Evolutionary conservation across 306 rosid genomes (phyloP), one percentile per base, ranked within the genome.

Genomic region (Sicyos baderoa): DNA sequence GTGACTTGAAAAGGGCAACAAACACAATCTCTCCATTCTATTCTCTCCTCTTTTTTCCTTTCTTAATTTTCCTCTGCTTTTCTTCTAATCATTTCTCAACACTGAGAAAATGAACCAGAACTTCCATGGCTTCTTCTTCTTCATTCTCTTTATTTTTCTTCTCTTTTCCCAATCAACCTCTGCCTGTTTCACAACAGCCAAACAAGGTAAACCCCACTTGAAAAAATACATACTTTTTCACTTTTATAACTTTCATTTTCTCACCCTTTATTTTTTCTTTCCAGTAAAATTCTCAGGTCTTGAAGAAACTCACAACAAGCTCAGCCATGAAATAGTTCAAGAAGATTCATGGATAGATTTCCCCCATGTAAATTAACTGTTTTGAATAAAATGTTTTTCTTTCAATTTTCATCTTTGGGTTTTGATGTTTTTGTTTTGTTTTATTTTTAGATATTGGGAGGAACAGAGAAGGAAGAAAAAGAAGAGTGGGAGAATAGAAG

Each of bases 401-500:
- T 4, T 53, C 14, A 59, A 7, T n/a, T 54, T 45, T 9, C 4
- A 4, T 17, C 13, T 13, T 56, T 60, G 12, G n/a, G 7, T 49
- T 75, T 68, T 57, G 29, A 21, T n/a, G 51, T 3, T 12, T 14
- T 74, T 5, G 15, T 16, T 59, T 75, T 4, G 15, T 16, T 59
- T 75, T 4, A 56, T 64, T 72, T 9, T 17, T 61, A 84, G 88
- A 50, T 81, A 22, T 78, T 85, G 37, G 76, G 65, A 69, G 87
- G 79, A 61, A 37, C 16, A 18, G 52, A 63, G 29, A 16, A 86
- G 87, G 19, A 22, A 54, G 74, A 79, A 37, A 87, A 83, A 52
- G 91, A 79, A 59, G 82, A 61, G 32, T 79, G 86, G 70, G 57
- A 4, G n/a, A 70, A 61, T 63, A 82, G 88, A 72, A 91, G 89